Base-by-base conservation (phyloP, 2,329 filamentous ascomycete species). In the Talaromyces sp. region DNA sequence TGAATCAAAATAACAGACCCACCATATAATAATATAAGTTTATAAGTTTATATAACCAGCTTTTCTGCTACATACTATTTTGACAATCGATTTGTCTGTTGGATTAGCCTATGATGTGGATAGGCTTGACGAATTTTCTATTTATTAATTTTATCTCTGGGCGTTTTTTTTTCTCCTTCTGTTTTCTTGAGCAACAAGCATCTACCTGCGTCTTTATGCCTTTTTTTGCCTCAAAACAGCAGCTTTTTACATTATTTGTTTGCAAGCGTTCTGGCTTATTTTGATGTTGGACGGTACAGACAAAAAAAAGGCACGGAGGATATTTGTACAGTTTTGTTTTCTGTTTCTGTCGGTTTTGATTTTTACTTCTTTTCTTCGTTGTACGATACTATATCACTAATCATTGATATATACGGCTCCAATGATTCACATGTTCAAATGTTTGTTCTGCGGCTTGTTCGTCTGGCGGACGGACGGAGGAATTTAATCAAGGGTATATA, bases 321-420 rank as follows among this genome's bases (percentile, higher is more conserved):
- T 43, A 59, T 59, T 54, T 46, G 43, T 49, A 52, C 26, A 26
- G 51, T 43, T 55, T 19, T 35, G 5, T 43, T 32, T 43, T 31
- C 31, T 41, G 26, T 32, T 43, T 31, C 31, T 41, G 32, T 41
- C n/a, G 11, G 9, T 49, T 9, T 59, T 52, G 52, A 49, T 24
- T 10, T 13, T 43, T 41, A 14, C 1, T 35, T 35, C 50, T 43
- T 17, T 46, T 49, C 11, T 35, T 55, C 54, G n/a, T 59, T 59
- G 57, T 59, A 59, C 50, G 51, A 59, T 59, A 59, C 52, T 55
- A 54, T 53, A 54, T 53, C 19, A 41, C 17, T n/a, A n/a, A 19
- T 43, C 41, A 43, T 46, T 46, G 19, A 46, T 46, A 46, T 13
- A 46, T 24, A 46, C 4, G 43, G 43, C 9, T 21, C 19, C 10